Conservation (phyloP, 805 yeast species). For the Yarrowia sp. region DNA sequence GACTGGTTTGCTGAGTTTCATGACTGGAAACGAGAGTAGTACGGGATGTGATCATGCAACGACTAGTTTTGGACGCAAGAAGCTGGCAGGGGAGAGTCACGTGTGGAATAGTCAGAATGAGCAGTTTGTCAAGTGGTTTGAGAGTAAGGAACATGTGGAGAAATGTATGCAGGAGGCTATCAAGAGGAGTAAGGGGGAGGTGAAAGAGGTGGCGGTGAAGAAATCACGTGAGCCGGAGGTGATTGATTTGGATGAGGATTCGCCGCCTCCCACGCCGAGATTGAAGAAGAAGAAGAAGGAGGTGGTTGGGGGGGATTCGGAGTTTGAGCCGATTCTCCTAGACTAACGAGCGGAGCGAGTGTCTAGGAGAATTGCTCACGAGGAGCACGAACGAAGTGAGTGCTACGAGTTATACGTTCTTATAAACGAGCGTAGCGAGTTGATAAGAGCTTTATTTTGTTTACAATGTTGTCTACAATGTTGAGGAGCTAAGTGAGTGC, state of each 20-base stretch:
- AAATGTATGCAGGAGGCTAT: not conserved
- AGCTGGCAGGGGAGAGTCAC: constrained; percentile 58
- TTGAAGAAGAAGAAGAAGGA: constrained; percentile 19
- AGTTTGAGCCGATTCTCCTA: constrained; percentile 11
- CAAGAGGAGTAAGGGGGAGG: not conserved
- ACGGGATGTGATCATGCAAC: constrained; percentile 63
- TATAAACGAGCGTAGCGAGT: too few relatives aligned
- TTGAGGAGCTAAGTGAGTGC: too few relatives aligned
- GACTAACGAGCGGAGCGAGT: too few relatives aligned
- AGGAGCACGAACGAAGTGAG: not conserved
- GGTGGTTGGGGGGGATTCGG: not conserved
- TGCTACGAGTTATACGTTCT: not conserved
- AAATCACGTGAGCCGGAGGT: not conserved
- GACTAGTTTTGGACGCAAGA: constrained; percentile 56
- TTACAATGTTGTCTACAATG: too few relatives aligned
- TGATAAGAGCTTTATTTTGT: too few relatives aligned
- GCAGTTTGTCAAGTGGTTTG: constrained; percentile 8
- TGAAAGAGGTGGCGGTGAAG: not conserved
- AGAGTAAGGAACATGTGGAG: not conserved
- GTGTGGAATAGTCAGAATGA: constrained; percentile 50
- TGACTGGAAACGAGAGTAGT: constrained; percentile 84
- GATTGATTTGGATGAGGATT: constrained; percentile 8
- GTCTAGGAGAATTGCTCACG: too few relatives aligned
- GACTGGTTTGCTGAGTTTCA: constrained; percentile 82
- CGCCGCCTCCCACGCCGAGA: not conserved